Conservation (phyloP, 371 early-diverging fungal genomes). For the Circinella minor region DNA sequence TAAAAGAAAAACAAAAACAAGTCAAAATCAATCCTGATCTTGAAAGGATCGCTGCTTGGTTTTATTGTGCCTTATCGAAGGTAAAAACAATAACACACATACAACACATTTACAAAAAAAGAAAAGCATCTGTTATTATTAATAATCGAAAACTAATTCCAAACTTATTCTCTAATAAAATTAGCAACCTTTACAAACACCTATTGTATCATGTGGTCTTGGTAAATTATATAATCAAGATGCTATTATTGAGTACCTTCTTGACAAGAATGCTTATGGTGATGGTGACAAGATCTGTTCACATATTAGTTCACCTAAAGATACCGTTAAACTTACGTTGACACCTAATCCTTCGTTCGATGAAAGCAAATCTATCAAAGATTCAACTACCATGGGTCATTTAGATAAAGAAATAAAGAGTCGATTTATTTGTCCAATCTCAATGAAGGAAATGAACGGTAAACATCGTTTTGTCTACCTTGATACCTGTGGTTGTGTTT, state of each 20-base stretch:
- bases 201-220: slow-evolving; percentile 81
- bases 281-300: slow-evolving; percentile 83
- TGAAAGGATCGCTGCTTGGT: slow-evolving; percentile 74
- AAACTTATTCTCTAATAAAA: background rate
- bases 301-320: slow-evolving; percentile 77
- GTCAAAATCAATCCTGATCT: slow-evolving; percentile 75
- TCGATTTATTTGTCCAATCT: slow-evolving; percentile 88
- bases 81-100: slow-evolving; percentile 24
- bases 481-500: slow-evolving; percentile 86
- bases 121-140: background rate
- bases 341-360: slow-evolving; percentile 74
- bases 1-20: slow-evolving; percentile 85
- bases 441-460: slow-evolving; percentile 95
- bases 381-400: slow-evolving; percentile 51
- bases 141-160: no score
- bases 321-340: slow-evolving; percentile 77
- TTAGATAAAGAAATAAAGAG: slow-evolving; percentile 59
- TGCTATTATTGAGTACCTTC: slow-evolving; percentile 82
- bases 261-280: slow-evolving; percentile 78
- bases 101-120: background rate
- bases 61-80: slow-evolving; percentile 90
- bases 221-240: slow-evolving; percentile 95
- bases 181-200: slow-evolving; percentile 70
- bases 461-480: slow-evolving; percentile 80
- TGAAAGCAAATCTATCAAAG: slow-evolving; percentile 32